Conservation (phyloP, 371 early-diverging fungal genomes). For the Mortierella sp. region DNA sequence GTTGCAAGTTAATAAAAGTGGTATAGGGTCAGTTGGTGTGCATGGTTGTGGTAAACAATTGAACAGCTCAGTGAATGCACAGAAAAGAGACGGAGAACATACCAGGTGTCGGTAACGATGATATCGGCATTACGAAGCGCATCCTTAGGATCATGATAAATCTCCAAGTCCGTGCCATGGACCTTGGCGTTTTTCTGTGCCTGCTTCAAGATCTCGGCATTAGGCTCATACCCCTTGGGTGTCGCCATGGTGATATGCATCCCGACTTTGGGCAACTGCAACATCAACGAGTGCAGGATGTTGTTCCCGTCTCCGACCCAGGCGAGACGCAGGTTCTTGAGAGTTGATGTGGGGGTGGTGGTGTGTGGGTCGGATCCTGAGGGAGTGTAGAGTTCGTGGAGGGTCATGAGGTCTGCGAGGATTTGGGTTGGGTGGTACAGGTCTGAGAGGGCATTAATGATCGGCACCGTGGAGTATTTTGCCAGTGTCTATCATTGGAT, state of each 20-base stretch:
- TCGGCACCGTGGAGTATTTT: slow-evolving; percentile 89
- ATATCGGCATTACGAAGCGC: slow-evolving; percentile 89
- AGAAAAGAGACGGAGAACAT: slow-evolving; percentile 4
- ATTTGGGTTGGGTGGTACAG: slow-evolving; percentile 97
- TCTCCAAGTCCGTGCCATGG: slow-evolving; percentile 67
- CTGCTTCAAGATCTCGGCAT: slow-evolving; percentile 75
- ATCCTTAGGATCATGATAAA: slow-evolving; percentile 78
- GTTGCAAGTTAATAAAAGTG: neutral
- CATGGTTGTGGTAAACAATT: neutral
- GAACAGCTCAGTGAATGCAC: neutral
- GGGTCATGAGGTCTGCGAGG: slow-evolving; percentile 94
- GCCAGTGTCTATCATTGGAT: slow-evolving; percentile 71
- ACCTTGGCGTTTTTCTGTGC: slow-evolving; percentile 67
- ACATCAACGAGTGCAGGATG: slow-evolving; percentile 90
- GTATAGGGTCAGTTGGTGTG: neutral
- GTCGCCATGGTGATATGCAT: slow-evolving; percentile 87
- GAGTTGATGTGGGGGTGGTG: slow-evolving; percentile 65
- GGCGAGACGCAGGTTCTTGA: slow-evolving; percentile 83
- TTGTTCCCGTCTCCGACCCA: slow-evolving; percentile 99
- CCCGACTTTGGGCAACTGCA: slow-evolving; percentile 91
- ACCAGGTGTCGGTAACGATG: slow-evolving; percentile 97
- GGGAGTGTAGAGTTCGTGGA: slow-evolving; percentile 82
- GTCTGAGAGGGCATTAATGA: slow-evolving; percentile 95
- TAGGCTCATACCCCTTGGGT: slow-evolving; percentile 84
- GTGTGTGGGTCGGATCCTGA: slow-evolving; percentile 42